Base-by-base conservation (phyloP, 495 filamentous ascomycete genomes). In the Lophiostoma macrostomum region DNA sequence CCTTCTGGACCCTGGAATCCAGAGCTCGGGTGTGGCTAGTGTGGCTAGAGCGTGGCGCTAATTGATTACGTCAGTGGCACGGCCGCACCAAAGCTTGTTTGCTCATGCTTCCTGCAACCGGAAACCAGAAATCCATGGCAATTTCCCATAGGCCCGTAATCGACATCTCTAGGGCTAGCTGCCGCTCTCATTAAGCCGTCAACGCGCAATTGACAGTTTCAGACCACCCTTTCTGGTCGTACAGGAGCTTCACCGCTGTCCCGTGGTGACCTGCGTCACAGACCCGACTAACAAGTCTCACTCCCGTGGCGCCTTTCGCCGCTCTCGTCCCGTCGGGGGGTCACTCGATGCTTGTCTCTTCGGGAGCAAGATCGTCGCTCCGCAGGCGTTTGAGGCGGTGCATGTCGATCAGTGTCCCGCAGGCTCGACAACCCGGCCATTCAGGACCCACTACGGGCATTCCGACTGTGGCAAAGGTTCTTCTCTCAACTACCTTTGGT, bases 11-110 rank as follows among this genome's bases (percentile, higher is more conserved):
- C 43, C 43, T 47, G 14, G 25, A 30, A 5, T 3, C 3, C 22
- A 8, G n/a, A n/a, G n/a, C n/a, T n/a, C 31, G 23, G 12, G 35
- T 35, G 48, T 18, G 16, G 37, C 36, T 51, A 53, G 31, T 23
- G 44, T 14, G 5, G 3, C 51, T 18, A 39, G n/a, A n/a, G n/a
- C n/a, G n/a, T n/a, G n/a, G n/a, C 51, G 53, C 53, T 44, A 56
- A 43, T 36, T 27, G 32, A 46, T 58, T 42, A 52, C 54, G 46
- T 58, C 39, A 31, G 54, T 58, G 54, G 54, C 32, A 20, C 18
- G 32, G 7, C 23, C 6, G 19, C 8, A 22, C 10, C 16, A 25
- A 51, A 45, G 53, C 53, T 50, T 55, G 36, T 20, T 39, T 41
- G 51, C 24, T 22, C 19, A 28, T 37, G 39, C 3, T 35, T 44